Conservation (phyloP, 1,284 basidiomycete genomes). For the Earliella scabrosa region DNA sequence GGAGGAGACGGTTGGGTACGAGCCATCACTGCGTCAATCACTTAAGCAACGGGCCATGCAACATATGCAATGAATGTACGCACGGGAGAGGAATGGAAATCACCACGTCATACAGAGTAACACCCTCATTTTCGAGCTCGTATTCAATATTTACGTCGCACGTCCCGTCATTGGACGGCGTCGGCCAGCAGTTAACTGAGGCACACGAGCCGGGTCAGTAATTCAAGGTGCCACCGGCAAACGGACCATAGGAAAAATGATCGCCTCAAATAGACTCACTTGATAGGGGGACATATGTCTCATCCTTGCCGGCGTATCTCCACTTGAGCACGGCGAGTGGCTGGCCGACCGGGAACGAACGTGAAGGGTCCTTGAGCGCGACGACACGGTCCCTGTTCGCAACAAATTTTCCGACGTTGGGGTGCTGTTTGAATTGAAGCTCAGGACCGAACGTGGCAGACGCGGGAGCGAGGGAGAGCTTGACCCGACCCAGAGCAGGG, state of each 20-base stretch:
- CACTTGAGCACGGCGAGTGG: constrained; percentile 90
- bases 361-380: constrained; percentile 83
- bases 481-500: constrained; percentile 75
- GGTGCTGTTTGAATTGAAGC: constrained; percentile 96
- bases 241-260: background rate
- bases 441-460: constrained; percentile 70
- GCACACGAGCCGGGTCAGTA: constrained; percentile 8
- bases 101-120: constrained; percentile 83
- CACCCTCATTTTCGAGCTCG: constrained; percentile 86
- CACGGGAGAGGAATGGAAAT: constrained; percentile 94
- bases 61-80: constrained; percentile 37
- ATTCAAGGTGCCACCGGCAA: background rate
- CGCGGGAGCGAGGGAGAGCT: constrained; percentile 67
- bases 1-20: constrained; percentile 85
- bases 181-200: constrained; percentile 95
- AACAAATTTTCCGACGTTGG: constrained; percentile 89
- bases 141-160: constrained; percentile 97
- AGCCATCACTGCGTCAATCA: constrained; percentile 59
- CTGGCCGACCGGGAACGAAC: constrained; percentile 89
- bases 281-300: constrained; percentile 88
- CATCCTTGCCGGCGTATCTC: constrained; percentile 91
- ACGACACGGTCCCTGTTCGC: constrained; percentile 75
- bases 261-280: constrained; percentile 56
- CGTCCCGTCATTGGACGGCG: constrained; percentile 86
- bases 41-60: background rate